Conservation (phyloP, 1,139 yeast genomes). For the Kurtzmaniella quercitrusa region DNA sequence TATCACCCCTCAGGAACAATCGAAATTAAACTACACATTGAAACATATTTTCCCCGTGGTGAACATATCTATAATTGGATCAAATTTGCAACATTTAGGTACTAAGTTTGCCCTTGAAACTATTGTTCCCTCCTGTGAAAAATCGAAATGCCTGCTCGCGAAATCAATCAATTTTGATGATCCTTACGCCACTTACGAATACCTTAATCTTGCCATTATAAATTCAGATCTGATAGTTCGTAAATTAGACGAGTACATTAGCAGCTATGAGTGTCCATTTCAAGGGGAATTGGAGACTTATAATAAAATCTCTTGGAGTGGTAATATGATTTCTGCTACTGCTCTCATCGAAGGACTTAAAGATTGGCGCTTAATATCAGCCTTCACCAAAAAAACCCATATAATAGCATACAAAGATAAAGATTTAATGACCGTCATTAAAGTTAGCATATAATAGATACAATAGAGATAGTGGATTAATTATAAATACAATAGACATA, state of each 20-base stretch:
- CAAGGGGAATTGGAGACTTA: background rate
- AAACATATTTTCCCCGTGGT: constrained; percentile 1
- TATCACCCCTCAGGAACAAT: constrained; percentile 1
- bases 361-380: background rate
- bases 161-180: constrained; percentile 2
- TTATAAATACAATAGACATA: too few relatives aligned
- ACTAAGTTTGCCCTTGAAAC: background rate
- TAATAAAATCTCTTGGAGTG: background rate
- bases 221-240: constrained; percentile 14
- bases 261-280: constrained; percentile 12
- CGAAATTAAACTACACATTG: constrained; percentile 4
- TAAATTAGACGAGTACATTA: constrained; percentile 12
- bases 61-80: background rate
- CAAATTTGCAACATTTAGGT: background rate
- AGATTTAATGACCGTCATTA: background rate
- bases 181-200: constrained; percentile 15
- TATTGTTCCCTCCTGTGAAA: background rate
- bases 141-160: background rate
- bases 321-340: background rate
- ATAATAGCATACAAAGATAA: background rate
- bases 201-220: constrained; percentile 14
- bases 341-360: background rate
- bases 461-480: too few relatives aligned
- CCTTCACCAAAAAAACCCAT: background rate
- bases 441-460: background rate